These are phyloP conservation scores for Candida maltosa DNA, from an alignment of 805 yeast species.

Conservation along the genomic window DNA sequence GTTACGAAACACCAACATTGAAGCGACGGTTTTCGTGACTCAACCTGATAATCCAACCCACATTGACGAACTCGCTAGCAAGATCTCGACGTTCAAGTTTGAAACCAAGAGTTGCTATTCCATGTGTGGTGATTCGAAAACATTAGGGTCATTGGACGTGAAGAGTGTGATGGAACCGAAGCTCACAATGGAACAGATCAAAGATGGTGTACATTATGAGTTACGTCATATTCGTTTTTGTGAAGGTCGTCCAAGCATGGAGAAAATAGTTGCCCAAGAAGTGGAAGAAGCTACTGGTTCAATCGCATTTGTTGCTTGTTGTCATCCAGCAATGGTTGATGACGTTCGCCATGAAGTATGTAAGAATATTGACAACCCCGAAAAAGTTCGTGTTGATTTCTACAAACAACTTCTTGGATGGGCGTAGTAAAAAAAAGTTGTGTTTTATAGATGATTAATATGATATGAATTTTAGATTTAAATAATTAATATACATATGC, in stretches of 20 bases:
- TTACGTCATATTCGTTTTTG: constrained; percentile 1
- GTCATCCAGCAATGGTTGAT: constrained; percentile 39
- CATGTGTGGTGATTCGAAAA: background rate
- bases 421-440: no score
- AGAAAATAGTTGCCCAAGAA: constrained; percentile 29
- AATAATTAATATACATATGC: no score
- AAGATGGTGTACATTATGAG: background rate
- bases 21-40: constrained; percentile 41
- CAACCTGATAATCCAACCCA: constrained; percentile 18
- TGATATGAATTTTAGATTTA: no score
- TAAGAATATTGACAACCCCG: constrained; percentile 15
- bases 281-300: constrained; percentile 29
- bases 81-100: no score
- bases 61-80: no score
- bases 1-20: constrained; percentile 21
- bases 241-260: constrained; percentile 41
- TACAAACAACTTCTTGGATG: constrained; percentile 26
- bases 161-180: background rate
- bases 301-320: constrained; percentile 45
- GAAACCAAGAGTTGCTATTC: no score
- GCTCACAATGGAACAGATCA: background rate
- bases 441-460: no score
- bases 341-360: constrained; percentile 20
- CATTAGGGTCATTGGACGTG: background rate
- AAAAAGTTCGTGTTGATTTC: constrained; percentile 26